Conservation (phyloP, 2,329 filamentous ascomycete genomes). For the Aquanectria penicillioides region DNA sequence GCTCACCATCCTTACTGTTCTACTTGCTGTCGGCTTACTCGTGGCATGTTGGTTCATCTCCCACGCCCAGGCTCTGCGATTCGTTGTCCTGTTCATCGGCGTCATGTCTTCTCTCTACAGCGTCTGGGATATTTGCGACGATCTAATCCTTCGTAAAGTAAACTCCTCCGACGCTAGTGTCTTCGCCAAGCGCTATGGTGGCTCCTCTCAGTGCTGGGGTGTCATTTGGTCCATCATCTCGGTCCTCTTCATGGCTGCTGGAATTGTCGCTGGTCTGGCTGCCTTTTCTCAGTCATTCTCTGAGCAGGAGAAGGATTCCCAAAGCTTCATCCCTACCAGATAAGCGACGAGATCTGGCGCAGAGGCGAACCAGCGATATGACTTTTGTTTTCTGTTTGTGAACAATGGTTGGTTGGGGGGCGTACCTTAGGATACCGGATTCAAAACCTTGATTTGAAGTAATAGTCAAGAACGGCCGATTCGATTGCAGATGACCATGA, state of each 20-base stretch:
- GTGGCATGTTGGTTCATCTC: slow-evolving; percentile 83
- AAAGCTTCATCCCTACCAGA: slow-evolving; percentile 69
- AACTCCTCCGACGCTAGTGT: slow-evolving; percentile 83
- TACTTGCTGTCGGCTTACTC: slow-evolving; percentile 75
- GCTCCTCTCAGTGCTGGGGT: slow-evolving; percentile 84
- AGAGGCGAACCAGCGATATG: neutral
- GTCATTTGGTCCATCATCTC: slow-evolving; percentile 81
- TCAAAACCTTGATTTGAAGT: slow-evolving; percentile 1
- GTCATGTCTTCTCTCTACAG: slow-evolving; percentile 85
- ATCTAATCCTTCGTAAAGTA: slow-evolving; percentile 82
- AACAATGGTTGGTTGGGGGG: slow-evolving; percentile 4
- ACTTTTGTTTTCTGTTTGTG: slow-evolving; percentile 6
- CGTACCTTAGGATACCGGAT: slow-evolving; percentile 4
- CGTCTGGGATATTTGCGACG: slow-evolving; percentile 88
- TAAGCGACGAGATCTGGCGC: neutral
- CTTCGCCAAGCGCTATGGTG: slow-evolving; percentile 81
- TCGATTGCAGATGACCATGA: slow-evolving; percentile 22
- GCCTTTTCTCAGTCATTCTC: slow-evolving; percentile 77
- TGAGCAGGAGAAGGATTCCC: slow-evolving; percentile 75
- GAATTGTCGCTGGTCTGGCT: slow-evolving; percentile 80
- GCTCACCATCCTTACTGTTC: slow-evolving; percentile 77
- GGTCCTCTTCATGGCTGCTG: slow-evolving; percentile 74
- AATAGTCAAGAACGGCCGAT: slow-evolving; percentile 7
- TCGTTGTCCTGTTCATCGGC: slow-evolving; percentile 81
- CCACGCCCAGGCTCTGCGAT: slow-evolving; percentile 78